Evolutionary conservation across 805 yeast genomes (phyloP).

Genomic region (Kuraishia piskuri): DNA sequence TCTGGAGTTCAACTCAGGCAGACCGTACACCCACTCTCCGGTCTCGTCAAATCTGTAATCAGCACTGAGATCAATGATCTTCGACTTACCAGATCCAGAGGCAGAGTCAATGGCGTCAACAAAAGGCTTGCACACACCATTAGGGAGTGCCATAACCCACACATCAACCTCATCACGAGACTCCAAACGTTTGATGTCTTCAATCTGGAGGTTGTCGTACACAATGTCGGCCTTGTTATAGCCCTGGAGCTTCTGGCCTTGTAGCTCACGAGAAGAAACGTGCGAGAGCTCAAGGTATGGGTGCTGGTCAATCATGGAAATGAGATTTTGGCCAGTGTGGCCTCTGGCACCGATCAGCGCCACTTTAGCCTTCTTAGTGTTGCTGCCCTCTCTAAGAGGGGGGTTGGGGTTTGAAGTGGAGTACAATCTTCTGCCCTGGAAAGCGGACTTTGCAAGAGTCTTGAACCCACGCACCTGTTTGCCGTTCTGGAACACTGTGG

Average conservation of each 20-base stretch:
- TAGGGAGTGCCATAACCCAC: slow-evolving; percentile 99
- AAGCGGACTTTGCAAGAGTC: slow-evolving; percentile 17
- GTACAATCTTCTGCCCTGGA: slow-evolving; percentile 17
- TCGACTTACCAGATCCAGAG: slow-evolving; percentile 46
- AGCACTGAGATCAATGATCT: slow-evolving; percentile 88
- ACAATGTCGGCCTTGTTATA: slow-evolving; percentile 74
- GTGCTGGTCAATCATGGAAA: slow-evolving; percentile 78
- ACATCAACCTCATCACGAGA: slow-evolving; percentile 73
- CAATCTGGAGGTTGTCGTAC: slow-evolving; percentile 81
- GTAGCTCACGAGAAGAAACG: slow-evolving; percentile 92
- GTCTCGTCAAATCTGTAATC: slow-evolving; percentile 91
- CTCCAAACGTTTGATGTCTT: slow-evolving; percentile 77
- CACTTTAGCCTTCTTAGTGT: slow-evolving; percentile 57
- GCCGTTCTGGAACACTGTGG: slow-evolving; percentile 39
- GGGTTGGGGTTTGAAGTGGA: slow-evolving; percentile 57
- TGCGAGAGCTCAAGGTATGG: slow-evolving; percentile 83
- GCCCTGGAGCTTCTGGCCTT: slow-evolving; percentile 80
- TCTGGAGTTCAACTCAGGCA: slow-evolving; percentile 85
- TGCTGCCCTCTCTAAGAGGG: slow-evolving; percentile 58
- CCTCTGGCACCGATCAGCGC: slow-evolving; percentile 99
- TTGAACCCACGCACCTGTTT: slow-evolving; percentile 46
- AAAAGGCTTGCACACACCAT: slow-evolving; percentile 89
- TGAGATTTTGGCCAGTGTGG: slow-evolving; percentile 89
- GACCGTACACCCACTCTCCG: slow-evolving; percentile 87
- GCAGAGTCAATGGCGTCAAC: slow-evolving; percentile 73